phyloP scores from a whole-genome alignment of 2,329 filamentous ascomycete genomes.

The Thelonectria discophora region DNA sequence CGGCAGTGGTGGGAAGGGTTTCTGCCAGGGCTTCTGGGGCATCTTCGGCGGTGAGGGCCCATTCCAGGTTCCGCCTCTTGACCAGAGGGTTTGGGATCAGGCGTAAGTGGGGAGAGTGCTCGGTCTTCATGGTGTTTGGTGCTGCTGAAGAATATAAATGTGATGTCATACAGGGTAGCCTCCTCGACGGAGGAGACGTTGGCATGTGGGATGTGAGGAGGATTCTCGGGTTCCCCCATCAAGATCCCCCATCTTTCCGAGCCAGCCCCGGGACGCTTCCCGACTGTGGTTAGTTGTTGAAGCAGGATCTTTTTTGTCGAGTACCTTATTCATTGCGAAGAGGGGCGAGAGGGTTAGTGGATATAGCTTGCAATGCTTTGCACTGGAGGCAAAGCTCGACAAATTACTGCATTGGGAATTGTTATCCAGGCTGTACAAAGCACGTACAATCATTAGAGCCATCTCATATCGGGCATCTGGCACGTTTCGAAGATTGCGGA shows the following conservation, averaged over 20 bases:
- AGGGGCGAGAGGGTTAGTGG: too few species aligned
- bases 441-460: neutral
- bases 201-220: too few species aligned
- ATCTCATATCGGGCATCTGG: too few species aligned
- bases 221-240: constrained; percentile 4
- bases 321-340: too few species aligned
- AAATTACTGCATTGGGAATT: too few species aligned
- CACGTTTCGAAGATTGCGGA: constrained; percentile 11
- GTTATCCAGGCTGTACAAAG: too few species aligned
- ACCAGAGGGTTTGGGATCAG: constrained; percentile 57
- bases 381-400: too few species aligned
- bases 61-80: constrained; percentile 57
- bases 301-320: neutral
- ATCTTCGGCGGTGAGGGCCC: constrained; percentile 46
- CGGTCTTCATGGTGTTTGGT: constrained; percentile 31
- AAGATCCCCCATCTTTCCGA: constrained; percentile 3
- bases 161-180: neutral
- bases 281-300: neutral
- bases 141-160: neutral
- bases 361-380: too few species aligned
- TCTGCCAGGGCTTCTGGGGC: constrained; percentile 11
- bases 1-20: constrained; percentile 43
- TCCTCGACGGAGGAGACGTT: neutral
- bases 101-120: constrained; percentile 45
- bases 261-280: constrained; percentile 10